Evolutionary conservation across 441 rosid species (phyloP).

Genomic region (Gossypium schwendimanii): DNA sequence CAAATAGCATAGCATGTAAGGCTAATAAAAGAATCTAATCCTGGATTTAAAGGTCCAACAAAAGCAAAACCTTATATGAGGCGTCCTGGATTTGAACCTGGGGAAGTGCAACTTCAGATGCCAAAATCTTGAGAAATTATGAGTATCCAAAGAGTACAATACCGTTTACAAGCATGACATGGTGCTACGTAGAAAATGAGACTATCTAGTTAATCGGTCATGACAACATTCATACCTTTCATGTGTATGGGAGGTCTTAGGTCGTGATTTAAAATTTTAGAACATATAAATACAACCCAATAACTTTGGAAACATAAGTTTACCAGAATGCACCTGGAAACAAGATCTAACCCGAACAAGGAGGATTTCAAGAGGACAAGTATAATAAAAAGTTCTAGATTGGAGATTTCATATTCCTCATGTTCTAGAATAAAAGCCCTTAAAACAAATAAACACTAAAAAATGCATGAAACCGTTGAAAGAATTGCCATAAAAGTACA

Average conservation of each 20-base stretch:
- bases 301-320: neutral
- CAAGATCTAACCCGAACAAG: neutral
- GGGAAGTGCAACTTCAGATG: too few species aligned
- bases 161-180: neutral
- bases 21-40: neutral
- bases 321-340: neutral
- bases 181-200: neutral
- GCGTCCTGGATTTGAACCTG: neutral
- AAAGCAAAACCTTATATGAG: neutral
- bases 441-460: neutral
- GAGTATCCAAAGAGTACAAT: neutral
- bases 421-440: neutral
- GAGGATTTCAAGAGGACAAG: neutral
- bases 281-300: neutral
- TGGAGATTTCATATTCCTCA: neutral
- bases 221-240: neutral
- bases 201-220: neutral
- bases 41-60: neutral
- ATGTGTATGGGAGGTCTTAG: neutral
- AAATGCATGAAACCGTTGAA: slow-evolving; percentile 2
- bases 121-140: neutral
- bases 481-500: slow-evolving; percentile 7
- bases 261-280: too few species aligned
- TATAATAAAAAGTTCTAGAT: neutral
- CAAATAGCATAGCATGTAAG: neutral